A percentile compares a stretch with the other conserved stretches of the same genome.
phyloP scores from a whole-genome alignment of 257 asterid genomes.

The Solanum commersonii region DNA sequence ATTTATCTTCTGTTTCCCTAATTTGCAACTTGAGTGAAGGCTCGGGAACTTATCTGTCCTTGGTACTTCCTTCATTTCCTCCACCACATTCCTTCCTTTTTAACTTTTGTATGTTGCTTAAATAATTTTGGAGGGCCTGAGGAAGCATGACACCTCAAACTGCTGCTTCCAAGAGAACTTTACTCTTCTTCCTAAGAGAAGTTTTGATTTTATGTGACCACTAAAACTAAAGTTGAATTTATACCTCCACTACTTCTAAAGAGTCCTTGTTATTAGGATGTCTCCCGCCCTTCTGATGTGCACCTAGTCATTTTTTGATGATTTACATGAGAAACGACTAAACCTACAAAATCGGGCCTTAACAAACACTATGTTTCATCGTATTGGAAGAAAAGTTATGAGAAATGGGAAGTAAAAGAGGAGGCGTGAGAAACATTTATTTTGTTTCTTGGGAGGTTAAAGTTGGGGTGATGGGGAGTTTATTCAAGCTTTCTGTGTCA shows the following conservation, averaged over 20 bases:
- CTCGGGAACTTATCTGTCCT: background rate
- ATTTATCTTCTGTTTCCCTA: background rate
- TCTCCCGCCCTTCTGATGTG: background rate
- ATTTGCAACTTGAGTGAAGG: background rate
- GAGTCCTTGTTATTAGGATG: background rate
- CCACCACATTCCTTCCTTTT: background rate
- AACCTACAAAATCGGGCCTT: background rate
- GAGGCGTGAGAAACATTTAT: background rate
- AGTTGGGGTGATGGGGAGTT: background rate
- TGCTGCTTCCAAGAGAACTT: background rate
- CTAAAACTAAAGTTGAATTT: background rate
- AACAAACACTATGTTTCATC: background rate
- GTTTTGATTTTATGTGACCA: background rate
- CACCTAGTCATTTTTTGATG: background rate
- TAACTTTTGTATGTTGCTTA: background rate
- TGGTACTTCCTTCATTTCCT: background rate
- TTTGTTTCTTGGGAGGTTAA: background rate
- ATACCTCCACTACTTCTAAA: background rate
- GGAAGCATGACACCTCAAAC: background rate
- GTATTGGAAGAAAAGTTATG: background rate
- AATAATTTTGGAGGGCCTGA: background rate
- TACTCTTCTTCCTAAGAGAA: background rate
- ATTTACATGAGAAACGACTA: background rate
- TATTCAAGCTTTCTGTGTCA: background rate
- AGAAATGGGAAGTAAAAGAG: background rate